A percentile compares a stretch with the other conserved stretches of the same genome.
phyloP scores from a whole-genome alignment of 352 stramenopile species.

The Pythium rhizo-oryzae region DNA sequence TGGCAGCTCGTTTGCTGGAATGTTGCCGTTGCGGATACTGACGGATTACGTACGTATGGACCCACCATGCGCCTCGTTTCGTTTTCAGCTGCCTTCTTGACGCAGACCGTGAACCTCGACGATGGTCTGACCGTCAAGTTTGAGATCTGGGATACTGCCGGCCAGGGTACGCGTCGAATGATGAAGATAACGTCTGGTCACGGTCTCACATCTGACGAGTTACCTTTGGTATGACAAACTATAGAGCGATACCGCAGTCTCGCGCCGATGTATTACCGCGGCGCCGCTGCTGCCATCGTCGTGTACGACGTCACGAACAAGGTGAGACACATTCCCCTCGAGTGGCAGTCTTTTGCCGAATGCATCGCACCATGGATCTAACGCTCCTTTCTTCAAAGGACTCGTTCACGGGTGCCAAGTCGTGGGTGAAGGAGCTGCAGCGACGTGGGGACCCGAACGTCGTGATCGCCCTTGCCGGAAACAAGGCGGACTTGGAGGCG shows the following conservation, averaged over 20 bases:
- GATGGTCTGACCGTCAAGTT: conserved; percentile 99
- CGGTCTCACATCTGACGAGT: not conserved
- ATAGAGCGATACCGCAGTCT: conserved; percentile 96
- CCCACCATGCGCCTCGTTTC: conserved; percentile 7
- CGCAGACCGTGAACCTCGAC: conserved; percentile 98
- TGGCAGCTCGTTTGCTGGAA: not conserved
- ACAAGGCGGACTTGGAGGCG: conserved; percentile 98
- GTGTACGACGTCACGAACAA: conserved; percentile 98
- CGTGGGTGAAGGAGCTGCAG: conserved; percentile 99
- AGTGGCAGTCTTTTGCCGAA: no score
- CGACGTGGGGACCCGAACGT: conserved; percentile 97
- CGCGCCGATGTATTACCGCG: conserved; percentile 98
- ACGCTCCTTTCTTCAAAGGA: conserved; percentile 55
- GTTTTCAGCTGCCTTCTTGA: conserved; percentile 94
- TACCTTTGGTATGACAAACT: conserved; percentile 17
- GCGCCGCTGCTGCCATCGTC: conserved; percentile 95
- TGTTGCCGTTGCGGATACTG: not conserved
- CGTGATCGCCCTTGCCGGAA: conserved; percentile 96
- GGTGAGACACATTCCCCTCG: conserved; percentile 35
- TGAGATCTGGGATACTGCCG: conserved; percentile 99
- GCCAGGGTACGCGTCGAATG: conserved; percentile 72
- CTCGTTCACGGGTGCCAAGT: conserved; percentile 98
- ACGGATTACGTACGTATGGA: not conserved
- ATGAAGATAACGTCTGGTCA: not conserved
- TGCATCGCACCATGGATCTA: not conserved